Evolutionary conservation across 345 rosid genomes (phyloP), one percentile per base, ranked within the genome.

Genomic region (Lenwebbia sp.): DNA sequence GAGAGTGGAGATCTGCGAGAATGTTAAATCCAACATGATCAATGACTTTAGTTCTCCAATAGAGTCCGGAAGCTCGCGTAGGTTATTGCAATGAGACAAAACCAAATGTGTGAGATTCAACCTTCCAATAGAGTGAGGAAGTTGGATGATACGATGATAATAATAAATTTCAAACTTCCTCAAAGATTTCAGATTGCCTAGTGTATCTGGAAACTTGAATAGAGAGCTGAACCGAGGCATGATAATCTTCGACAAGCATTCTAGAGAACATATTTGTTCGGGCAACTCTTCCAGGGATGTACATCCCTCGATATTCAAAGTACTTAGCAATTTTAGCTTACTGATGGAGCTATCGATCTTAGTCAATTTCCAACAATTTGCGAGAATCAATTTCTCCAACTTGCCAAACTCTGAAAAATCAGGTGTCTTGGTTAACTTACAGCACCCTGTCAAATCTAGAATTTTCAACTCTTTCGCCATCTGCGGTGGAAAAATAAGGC

Each of bases 31-130:
- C 7, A 60, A 60, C 74, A 28, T 9, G 4, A 60, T 13, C 37
- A 60, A 60, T 60, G 37, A 28, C 1, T 60, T 5, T 28, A 60
- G 2, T 13, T 28, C 37, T 6, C 37, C 21, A 13, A 60, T 60
- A 60, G 74, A n/a, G 74, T n/a, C n/a, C 0, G 2, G 13, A 55
- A 55, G 13, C 58, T 23, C 10, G 0, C 0, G n/a, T 23, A 55
- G n/a, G 23, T 55, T 4, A 0, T 10, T 0, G 30, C 15, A 26
- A 0, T 0, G 0, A 26, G 0, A 0, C 7, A 57, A 57, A 57
- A 0, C 0, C 62, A 11, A 57, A 57, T 57, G 62, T 0, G 15
- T 57, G 30, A 57, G 6, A 26, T 57, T 57, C 28, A 57, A 11
- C 62, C 0, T 57, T 57, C 30, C 28, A 82, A 50, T 82, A 47